Percentiles rank a stretch among this genome's conserved stretches.
phyloP scores from a whole-genome alignment of 768 basidiomycete genomes.

The Boletus bicolor region DNA sequence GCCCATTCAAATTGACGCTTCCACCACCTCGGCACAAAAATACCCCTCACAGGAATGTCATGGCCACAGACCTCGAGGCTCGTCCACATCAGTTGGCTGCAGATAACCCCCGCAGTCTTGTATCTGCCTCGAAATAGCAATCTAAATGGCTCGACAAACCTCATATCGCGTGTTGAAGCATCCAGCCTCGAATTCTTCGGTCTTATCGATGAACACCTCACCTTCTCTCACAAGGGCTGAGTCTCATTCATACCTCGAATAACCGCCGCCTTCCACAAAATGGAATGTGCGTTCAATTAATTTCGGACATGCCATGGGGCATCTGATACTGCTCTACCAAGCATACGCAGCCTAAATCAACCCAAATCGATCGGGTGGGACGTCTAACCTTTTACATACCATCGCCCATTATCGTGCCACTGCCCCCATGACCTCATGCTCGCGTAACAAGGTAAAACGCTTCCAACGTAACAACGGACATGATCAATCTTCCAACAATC shows the following conservation, averaged over 20 bases:
- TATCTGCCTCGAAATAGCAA: no score
- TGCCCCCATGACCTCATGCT: constrained; percentile 4
- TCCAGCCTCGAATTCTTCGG: background rate
- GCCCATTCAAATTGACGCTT: background rate
- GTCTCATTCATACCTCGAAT: background rate
- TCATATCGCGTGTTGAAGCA: no score
- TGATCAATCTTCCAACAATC: constrained; percentile 1
- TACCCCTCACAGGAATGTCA: background rate
- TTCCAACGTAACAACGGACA: constrained; percentile 18
- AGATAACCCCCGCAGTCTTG: background rate
- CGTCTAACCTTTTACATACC: background rate
- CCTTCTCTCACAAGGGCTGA: constrained; percentile 1
- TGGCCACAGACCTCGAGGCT: constrained; percentile 4
- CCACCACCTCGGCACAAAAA: constrained; percentile 1
- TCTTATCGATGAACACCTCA: constrained; percentile 1
- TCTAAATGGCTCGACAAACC: no score
- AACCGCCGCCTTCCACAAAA: constrained; percentile 16
- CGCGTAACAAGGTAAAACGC: constrained; percentile 1
- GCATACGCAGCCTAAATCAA: constrained; percentile 6
- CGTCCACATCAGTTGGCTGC: background rate
- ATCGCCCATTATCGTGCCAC: background rate
- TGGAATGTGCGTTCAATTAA: constrained; percentile 14
- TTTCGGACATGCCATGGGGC: constrained; percentile 7
- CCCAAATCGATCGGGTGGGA: background rate
- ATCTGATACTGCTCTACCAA: background rate